Evolutionary conservation across 164 flowering plant genomes (phyloP).

Genomic region (Protea cynaroides): DNA sequence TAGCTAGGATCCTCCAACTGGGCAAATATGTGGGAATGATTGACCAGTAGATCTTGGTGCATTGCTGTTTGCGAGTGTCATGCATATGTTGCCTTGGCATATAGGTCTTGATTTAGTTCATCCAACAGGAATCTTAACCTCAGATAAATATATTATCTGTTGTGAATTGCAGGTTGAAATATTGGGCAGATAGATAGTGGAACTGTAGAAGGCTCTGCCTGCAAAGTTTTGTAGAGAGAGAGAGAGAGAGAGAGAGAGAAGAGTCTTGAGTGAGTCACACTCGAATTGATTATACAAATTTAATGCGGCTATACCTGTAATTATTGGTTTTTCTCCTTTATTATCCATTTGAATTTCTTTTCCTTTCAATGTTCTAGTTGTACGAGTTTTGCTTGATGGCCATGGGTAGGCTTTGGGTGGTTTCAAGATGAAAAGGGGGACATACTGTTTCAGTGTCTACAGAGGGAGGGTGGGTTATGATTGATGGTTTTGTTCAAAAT

Average conservation of each 20-base stretch:
- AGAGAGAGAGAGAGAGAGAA: slow-evolving; percentile 1
- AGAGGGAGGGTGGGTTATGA: too few relatives aligned
- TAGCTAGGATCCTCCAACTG: background rate
- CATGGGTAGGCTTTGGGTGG: too few relatives aligned
- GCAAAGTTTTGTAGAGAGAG: slow-evolving; percentile 36
- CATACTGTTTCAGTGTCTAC: too few relatives aligned
- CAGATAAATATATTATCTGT: background rate
- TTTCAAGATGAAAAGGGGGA: too few relatives aligned
- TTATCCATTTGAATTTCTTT: background rate
- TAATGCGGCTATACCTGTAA: slow-evolving; percentile 40
- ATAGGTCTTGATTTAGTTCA: background rate
- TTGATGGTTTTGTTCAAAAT: too few relatives aligned
- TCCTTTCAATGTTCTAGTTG: background rate
- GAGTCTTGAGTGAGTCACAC: slow-evolving; percentile 5
- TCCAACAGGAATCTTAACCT: background rate
- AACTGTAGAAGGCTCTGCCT: slow-evolving; percentile 20
- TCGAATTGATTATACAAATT: slow-evolving; percentile 14
- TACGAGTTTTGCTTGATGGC: background rate
- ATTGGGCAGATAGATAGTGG: slow-evolving; percentile 3
- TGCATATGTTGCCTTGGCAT: background rate
- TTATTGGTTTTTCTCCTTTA: slow-evolving; percentile 11
- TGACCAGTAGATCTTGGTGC: too few relatives aligned
- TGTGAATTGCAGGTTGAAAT: slow-evolving; percentile 34
- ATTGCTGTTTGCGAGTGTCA: too few relatives aligned
- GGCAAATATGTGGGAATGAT: background rate